Base-by-base conservation (phyloP, 1,139 yeast species). In the Taphrina pruni region DNA sequence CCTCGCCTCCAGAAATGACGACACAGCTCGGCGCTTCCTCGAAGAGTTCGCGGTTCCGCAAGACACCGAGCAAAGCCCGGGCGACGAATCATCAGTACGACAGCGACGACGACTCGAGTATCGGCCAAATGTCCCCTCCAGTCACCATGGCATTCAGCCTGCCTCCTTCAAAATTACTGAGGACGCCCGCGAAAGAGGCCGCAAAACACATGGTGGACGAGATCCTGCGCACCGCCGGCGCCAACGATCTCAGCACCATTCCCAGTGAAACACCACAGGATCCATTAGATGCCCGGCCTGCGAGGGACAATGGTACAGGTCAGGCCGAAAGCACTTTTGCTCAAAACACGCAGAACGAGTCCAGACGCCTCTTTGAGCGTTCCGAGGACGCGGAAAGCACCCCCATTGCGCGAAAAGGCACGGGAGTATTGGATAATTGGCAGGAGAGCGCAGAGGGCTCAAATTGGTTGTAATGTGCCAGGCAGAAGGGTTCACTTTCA, bases 51-150 rank as follows among this genome's bases (percentile, higher is more conserved):
- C 8, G 41, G 51, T 12, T 46, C 6, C 43, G 48, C 6, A 8
- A 35, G 20, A 54, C 61, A 39, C 67, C 61, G 38, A 58, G 41
- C 43, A 32, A 20, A 45, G 14, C 54, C 21, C 12, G 52, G 39
- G 48, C 38, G 9, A 26, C 32, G 32, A 26, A 26, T 26, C 20
- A 20, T 14, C 50, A 35, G n/a, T 54, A 54, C 32, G 75, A 74
- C 58, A 71, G 73, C n/a, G 76, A 75, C 76, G 75, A 46, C 21
- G 71, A 60, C 38, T 56, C 64, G 17, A 55, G 60, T 39, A 38
- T 65, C 39, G 71, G 69, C 14, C 61, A 68, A 48, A 56, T 62
- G 69, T 60, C 70, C 21, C 72, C 68, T 6, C 72, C 68, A 26
- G 62, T 70, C 39, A 67, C 67, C 7, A 64, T 70, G 50, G 66